phyloP scores from a whole-genome alignment of 805 yeast genomes.

The Yamadazyma tumulicola region DNA sequence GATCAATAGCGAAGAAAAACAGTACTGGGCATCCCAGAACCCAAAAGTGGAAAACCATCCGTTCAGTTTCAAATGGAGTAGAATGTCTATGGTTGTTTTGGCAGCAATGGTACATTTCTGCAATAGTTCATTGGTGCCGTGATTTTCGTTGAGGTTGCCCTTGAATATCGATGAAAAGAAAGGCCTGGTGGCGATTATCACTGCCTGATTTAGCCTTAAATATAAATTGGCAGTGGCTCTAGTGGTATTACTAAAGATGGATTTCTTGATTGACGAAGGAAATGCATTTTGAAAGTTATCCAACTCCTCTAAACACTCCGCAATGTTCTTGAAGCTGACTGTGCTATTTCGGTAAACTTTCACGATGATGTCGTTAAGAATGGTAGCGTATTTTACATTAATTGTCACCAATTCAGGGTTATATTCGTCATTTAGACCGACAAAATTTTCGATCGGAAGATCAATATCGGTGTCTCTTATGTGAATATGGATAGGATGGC shows the following conservation, averaged over 20 bases:
- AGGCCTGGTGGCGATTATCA: conserved; percentile 31
- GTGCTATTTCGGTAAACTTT: conserved; percentile 20
- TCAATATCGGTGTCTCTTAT: conserved; percentile 40
- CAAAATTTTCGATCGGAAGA: conserved; percentile 20
- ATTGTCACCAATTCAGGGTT: conserved; percentile 25
- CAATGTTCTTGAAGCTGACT: conserved; percentile 34
- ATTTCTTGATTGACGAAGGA: conserved; percentile 24
- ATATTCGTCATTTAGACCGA: conserved; percentile 23
- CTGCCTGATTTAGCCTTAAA: conserved; percentile 31
- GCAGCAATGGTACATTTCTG: conserved; percentile 28
- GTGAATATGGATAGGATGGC: conserved; percentile 34
- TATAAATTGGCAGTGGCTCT: conserved; percentile 27
- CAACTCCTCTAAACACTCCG: conserved; percentile 34
- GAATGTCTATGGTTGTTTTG: conserved; percentile 25
- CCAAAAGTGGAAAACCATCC: conserved; percentile 30
- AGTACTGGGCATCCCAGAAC: conserved; percentile 39
- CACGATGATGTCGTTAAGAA: conserved; percentile 28
- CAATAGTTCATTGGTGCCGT: conserved; percentile 15
- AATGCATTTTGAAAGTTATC: conserved; percentile 29
- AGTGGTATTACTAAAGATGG: conserved; percentile 13
- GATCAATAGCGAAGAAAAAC: conserved; percentile 29
- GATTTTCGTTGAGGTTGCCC: conserved; percentile 5
- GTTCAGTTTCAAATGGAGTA: conserved; percentile 22
- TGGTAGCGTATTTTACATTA: conserved; percentile 35
- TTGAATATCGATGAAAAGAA: conserved; percentile 27